Percentiles rank a stretch among this genome's conserved stretches.
These are phyloP conservation scores for Hyphopichia pseudoburtonii DNA, from an alignment of 1,139 yeast genomes.

Conservation along the genomic window DNA sequence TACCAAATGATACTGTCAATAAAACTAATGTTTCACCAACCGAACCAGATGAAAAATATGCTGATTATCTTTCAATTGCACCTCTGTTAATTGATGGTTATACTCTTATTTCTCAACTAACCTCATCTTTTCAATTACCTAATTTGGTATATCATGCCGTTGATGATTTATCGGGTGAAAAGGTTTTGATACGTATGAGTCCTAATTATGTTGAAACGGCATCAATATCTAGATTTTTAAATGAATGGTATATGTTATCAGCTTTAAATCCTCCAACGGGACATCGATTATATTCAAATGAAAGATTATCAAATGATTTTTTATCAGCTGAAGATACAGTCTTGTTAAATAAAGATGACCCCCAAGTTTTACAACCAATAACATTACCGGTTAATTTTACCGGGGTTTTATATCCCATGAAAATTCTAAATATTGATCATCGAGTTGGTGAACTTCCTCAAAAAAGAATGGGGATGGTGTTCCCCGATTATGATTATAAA, in stretches of 20 bases:
- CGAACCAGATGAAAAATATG: conserved; percentile 12
- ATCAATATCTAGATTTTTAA: conserved; percentile 26
- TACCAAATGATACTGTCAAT: no score
- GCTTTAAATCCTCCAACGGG: conserved; percentile 19
- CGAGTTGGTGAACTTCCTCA: conserved; percentile 9
- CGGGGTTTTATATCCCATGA: conserved; percentile 30
- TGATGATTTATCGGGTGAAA: conserved; percentile 12
- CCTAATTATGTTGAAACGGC: conserved; percentile 21
- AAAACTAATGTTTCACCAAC: no score
- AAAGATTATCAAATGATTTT: conserved; percentile 15
- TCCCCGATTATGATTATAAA: conserved; percentile 22
- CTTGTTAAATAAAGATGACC: conserved; percentile 5
- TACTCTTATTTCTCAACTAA: conserved; percentile 19
- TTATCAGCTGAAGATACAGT: conserved; percentile 9
- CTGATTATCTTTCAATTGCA: conserved; percentile 16
- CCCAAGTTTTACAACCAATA: conserved; percentile 14
- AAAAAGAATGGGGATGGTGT: conserved; percentile 28
- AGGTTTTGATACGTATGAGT: conserved; percentile 25
- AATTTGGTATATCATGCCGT: conserved; percentile 20
- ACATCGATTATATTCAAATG: conserved; percentile 21
- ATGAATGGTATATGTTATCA: conserved; percentile 36
- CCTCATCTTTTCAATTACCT: conserved; percentile 13
- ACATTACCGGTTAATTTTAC: conserved; percentile 28
- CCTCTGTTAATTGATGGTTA: conserved; percentile 25
- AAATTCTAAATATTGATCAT: conserved; percentile 16